phyloP scores from a whole-genome alignment of 2,329 filamentous ascomycete genomes.

The Aspergillus spinulosporus region DNA sequence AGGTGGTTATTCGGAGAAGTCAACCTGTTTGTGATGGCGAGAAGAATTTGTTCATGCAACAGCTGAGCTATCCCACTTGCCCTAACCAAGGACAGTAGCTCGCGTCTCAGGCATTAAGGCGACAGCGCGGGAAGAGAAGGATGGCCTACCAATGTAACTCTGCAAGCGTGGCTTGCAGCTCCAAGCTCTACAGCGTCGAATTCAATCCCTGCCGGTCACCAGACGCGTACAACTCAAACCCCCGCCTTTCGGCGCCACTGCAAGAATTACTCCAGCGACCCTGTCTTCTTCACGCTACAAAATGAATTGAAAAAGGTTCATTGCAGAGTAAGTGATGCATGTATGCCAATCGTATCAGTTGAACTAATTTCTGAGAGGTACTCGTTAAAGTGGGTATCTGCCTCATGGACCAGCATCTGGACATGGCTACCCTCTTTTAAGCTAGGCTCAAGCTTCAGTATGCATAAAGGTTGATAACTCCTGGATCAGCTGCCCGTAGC shows the following conservation, averaged over 20 bases:
- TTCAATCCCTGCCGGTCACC: background rate
- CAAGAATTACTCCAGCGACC: background rate
- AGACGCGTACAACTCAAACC: background rate
- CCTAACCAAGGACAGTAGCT: background rate
- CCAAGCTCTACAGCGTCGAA: background rate
- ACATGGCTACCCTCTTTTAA: background rate
- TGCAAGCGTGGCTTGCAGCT: background rate
- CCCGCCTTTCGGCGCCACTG: background rate
- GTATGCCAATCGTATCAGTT: background rate
- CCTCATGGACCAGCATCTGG: background rate
- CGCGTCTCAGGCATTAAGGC: background rate
- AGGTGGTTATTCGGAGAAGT: background rate
- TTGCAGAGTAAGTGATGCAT: background rate
- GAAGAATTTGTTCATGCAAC: background rate
- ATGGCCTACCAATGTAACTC: background rate
- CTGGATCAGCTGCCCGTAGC: slow-evolving; percentile 15
- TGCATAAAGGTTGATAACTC: slow-evolving; percentile 17
- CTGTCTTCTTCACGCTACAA: background rate
- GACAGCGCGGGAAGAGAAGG: background rate
- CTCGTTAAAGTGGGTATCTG: no score
- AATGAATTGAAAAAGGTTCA: background rate
- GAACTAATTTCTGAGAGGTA: background rate
- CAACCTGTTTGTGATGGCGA: background rate
- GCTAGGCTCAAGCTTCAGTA: background rate
- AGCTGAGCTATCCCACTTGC: background rate